These are phyloP conservation scores for Blastomyces gilchristii DNA, from an alignment of 2,329 filamentous ascomycete species.

Conservation along the genomic window DNA sequence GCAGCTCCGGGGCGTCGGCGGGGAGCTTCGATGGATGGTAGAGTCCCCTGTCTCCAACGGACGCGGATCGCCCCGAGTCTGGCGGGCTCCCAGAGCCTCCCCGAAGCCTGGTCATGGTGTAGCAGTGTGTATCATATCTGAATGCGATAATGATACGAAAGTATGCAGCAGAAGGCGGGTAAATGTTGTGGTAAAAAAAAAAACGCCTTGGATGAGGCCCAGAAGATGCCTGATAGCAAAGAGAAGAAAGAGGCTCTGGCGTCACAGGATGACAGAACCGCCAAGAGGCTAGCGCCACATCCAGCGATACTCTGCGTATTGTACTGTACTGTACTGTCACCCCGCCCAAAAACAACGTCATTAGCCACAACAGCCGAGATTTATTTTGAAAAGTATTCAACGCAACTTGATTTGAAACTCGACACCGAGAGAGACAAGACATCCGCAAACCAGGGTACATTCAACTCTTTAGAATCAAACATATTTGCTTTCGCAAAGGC, in stretches of 20 bases:
- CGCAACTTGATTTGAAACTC: slow-evolving; percentile 7
- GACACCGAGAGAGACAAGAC: not conserved
- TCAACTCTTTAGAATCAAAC: not conserved
- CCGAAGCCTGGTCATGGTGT: slow-evolving; percentile 35
- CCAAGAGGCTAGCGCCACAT: not conserved
- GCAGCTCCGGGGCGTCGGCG: slow-evolving; percentile 30
- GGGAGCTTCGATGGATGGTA: slow-evolving; percentile 32
- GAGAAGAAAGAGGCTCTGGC: slow-evolving; percentile 2
- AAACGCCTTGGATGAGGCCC: not conserved
- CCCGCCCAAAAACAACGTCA: not conserved
- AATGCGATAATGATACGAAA: not conserved
- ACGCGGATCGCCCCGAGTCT: slow-evolving; percentile 20
- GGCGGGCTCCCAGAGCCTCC: slow-evolving; percentile 30
- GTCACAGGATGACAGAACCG: slow-evolving; percentile 2
- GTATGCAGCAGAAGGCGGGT: not conserved
- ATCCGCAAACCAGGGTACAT: not conserved
- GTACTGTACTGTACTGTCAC: slow-evolving; percentile 7
- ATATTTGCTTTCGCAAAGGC: not conserved
- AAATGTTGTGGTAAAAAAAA: not conserved
- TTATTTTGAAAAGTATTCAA: not conserved
- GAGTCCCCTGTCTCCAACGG: slow-evolving; percentile 22
- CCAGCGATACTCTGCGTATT: not conserved
- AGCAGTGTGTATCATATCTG: slow-evolving; percentile 21
- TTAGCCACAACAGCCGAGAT: slow-evolving; percentile 3
- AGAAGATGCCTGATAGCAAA: not conserved